Percentiles rank a stretch among this genome's conserved stretches.
phyloP scores from a whole-genome alignment of 352 stramenopile genomes.

The Phytopythium cucurbitacearum region DNA sequence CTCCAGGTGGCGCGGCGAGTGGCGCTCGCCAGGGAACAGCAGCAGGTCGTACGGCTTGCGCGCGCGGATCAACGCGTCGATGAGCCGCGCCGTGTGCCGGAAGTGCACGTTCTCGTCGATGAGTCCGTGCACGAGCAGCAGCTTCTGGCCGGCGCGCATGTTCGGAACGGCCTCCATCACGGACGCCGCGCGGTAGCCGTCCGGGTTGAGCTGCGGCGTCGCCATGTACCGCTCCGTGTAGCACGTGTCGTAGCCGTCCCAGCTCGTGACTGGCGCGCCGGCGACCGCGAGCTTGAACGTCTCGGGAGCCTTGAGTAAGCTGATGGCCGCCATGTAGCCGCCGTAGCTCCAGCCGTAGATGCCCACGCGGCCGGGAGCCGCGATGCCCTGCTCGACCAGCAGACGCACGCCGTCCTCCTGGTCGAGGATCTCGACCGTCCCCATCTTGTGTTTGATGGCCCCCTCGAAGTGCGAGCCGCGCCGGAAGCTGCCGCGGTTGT shows the following conservation, averaged over 20 bases:
- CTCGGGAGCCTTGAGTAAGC: conserved; percentile 93
- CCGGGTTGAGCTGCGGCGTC: conserved; percentile 89
- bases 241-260: conserved; percentile 98
- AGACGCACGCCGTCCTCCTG: conserved; percentile 79
- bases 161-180: conserved; percentile 93
- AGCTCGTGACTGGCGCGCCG: conserved; percentile 95
- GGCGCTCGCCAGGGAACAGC: conserved; percentile 94
- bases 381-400: conserved; percentile 84
- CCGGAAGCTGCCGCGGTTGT: conserved; percentile 93
- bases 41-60: conserved; percentile 96
- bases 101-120: conserved; percentile 99
- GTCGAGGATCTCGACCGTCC: conserved; percentile 87
- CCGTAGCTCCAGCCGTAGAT: conserved; percentile 99
- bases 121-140: conserved; percentile 95
- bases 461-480: conserved; percentile 92
- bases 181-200: conserved; percentile 87
- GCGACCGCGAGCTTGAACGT: conserved; percentile 95
- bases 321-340: conserved; percentile 97
- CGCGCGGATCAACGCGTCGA: conserved; percentile 92
- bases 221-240: conserved; percentile 99
- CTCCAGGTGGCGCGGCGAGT: conserved; percentile 91
- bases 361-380: conserved; percentile 82
- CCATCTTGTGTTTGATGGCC: conserved; percentile 92
- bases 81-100: conserved; percentile 95
- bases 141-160: conserved; percentile 84